Evolutionary conservation across 495 filamentous ascomycete genomes (phyloP).

Genomic region (Pseudotulostoma volvatum): DNA sequence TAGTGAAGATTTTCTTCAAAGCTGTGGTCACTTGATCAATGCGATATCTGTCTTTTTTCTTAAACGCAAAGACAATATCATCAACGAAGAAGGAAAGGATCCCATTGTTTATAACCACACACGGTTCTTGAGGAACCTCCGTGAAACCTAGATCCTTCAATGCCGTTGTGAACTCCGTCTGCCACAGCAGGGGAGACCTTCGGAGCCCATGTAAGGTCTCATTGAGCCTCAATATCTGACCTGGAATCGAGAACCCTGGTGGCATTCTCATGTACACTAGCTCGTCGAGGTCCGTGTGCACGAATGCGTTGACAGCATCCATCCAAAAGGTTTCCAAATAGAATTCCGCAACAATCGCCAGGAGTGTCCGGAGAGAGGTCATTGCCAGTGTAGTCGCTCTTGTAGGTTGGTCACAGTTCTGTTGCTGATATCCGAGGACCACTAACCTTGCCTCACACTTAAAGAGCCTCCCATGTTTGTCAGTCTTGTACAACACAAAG

Average conservation of each 20-base stretch:
- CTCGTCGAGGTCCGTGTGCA: conserved; percentile 10
- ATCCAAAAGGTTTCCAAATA: conserved; percentile 6
- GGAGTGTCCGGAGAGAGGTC: conserved; percentile 8
- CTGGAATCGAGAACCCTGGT: conserved; percentile 1
- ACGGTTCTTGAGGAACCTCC: conserved; percentile 8
- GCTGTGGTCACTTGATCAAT: conserved; percentile 4
- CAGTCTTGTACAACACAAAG: conserved; percentile 9
- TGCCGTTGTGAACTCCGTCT: conserved; percentile 7
- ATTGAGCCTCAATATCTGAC: conserved; percentile 1
- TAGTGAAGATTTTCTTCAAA: conserved; percentile 3
- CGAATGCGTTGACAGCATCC: conserved; percentile 15
- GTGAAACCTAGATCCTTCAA: conserved; percentile 7
- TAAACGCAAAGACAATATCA: conserved; percentile 8
- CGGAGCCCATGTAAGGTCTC: conserved; percentile 13
- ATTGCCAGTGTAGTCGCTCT: conserved; percentile 12
- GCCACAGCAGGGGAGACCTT: conserved; percentile 11
- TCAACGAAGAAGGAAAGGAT: conserved; percentile 14
- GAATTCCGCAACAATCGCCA: conserved; percentile 8
- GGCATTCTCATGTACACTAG: conserved; percentile 6
- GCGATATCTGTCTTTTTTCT: not conserved
- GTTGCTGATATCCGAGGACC: conserved; percentile 14
- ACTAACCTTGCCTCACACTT: conserved; percentile 16
- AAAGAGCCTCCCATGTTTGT: conserved; percentile 8
- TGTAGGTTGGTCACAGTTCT: conserved; percentile 2
- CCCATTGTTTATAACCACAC: conserved; percentile 6